These are phyloP conservation scores for Moelleriella libera DNA, from an alignment of 2,329 filamentous ascomycete genomes.

Conservation along the genomic window DNA sequence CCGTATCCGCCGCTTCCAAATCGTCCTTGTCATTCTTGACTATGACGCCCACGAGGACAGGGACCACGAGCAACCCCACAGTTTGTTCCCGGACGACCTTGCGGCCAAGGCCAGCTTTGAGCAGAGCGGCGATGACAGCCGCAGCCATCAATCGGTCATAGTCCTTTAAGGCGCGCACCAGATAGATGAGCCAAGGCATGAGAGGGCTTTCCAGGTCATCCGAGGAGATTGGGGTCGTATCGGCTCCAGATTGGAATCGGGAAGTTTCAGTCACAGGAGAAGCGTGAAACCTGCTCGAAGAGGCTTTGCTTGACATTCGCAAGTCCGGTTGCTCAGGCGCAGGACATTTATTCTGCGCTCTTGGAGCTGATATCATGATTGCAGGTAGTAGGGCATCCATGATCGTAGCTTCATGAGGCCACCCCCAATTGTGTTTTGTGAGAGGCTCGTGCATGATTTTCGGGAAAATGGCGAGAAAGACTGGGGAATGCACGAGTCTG, in stretches of 20 bases:
- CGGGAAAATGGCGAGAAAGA: constrained; percentile 56
- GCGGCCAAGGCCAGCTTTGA: constrained; percentile 51
- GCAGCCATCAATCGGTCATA: constrained; percentile 54
- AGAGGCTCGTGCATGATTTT: constrained; percentile 36
- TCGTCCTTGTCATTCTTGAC: constrained; percentile 28
- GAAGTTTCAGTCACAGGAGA: constrained; percentile 17
- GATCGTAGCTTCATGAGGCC: constrained; percentile 26
- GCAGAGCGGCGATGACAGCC: constrained; percentile 54
- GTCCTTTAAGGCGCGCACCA: constrained; percentile 42
- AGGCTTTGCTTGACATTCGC: constrained; percentile 13
- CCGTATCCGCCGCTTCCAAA: constrained; percentile 19
- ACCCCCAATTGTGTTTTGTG: constrained; percentile 24
- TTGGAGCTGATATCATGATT: constrained; percentile 27
- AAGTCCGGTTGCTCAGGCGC: constrained; percentile 1
- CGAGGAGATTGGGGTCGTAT: constrained; percentile 18
- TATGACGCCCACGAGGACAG: constrained; percentile 53
- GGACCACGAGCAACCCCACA: constrained; percentile 54
- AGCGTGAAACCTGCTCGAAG: constrained; percentile 14
- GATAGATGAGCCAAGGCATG: constrained; percentile 57
- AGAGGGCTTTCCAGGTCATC: constrained; percentile 57
- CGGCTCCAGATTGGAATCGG: constrained; percentile 12
- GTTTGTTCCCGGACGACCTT: constrained; percentile 45
- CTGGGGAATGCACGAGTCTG: constrained; percentile 53
- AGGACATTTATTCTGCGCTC: constrained; percentile 10
- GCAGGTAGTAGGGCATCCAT: constrained; percentile 53